A percentile compares a stretch with the other conserved stretches of the same genome.
phyloP scores from a whole-genome alignment of 306 rosid species.

The Casuarina cunninghamiana region DNA sequence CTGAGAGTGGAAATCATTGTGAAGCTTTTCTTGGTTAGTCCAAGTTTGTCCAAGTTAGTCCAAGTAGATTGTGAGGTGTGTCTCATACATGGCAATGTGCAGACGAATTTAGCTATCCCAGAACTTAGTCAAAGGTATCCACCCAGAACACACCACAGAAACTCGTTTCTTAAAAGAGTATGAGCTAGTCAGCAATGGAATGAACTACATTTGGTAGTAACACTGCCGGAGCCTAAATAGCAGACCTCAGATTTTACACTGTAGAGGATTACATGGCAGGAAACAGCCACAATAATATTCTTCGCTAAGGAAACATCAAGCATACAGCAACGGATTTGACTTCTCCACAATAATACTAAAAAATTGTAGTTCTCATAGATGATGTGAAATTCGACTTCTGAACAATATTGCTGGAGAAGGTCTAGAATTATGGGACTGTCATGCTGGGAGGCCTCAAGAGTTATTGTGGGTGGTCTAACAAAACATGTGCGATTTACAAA shows the following conservation, averaged over 20 bases:
- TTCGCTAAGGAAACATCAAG: too few species aligned
- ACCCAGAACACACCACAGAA: background rate
- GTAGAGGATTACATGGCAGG: background rate
- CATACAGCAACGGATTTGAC: too few species aligned
- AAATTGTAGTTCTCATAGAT: background rate
- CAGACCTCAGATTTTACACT: background rate
- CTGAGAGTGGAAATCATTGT: slow-evolving; percentile 51
- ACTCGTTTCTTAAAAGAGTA: background rate
- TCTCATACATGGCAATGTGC: too few species aligned
- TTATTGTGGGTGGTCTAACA: too few species aligned
- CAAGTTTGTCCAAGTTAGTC: slow-evolving; percentile 12
- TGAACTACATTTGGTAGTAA: background rate
- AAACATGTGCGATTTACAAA: too few species aligned
- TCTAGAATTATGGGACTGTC: background rate
- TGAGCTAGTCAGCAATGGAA: background rate
- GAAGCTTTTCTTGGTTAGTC: slow-evolving; percentile 33
- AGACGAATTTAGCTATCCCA: background rate
- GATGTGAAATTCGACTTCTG: background rate
- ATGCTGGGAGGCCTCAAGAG: background rate
- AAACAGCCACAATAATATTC: too few species aligned
- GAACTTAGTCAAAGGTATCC: background rate
- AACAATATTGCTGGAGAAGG: background rate
- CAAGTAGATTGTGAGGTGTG: background rate
- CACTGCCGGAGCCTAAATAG: background rate
- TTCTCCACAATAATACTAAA: too few species aligned